Evolutionary conservation across 1,284 basidiomycete species (phyloP).

Genomic region (Ganoderma leucocontextum): DNA sequence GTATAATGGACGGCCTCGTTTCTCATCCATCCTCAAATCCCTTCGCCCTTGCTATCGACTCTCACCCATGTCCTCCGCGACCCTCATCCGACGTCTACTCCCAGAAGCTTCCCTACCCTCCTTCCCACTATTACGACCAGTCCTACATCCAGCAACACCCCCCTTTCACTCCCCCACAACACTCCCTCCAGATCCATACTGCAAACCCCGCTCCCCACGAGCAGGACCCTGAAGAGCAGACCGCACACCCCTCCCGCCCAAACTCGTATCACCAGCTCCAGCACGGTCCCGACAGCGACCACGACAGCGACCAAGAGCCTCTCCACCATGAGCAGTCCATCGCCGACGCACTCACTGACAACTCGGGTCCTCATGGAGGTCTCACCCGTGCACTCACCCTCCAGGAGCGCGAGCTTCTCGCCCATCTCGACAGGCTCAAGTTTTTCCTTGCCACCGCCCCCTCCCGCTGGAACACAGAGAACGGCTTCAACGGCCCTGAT

Average conservation of each 20-base stretch:
- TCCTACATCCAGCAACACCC: slow-evolving; percentile 15
- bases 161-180: slow-evolving; percentile 13
- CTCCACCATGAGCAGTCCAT: slow-evolving; percentile 32
- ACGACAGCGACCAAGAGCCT: slow-evolving; percentile 14
- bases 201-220: slow-evolving; percentile 35
- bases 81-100: slow-evolving; percentile 28
- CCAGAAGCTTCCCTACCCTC: slow-evolving; percentile 21
- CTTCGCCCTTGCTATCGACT: slow-evolving; percentile 31
- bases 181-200: slow-evolving; percentile 39
- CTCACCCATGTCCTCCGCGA: slow-evolving; percentile 21
- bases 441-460: slow-evolving; percentile 90
- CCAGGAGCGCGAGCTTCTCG: slow-evolving; percentile 72
- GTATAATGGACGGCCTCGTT: slow-evolving; percentile 42
- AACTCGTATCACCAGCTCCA: slow-evolving; percentile 14
- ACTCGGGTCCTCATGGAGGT: slow-evolving; percentile 47
- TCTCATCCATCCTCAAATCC: slow-evolving; percentile 35
- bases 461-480: slow-evolving; percentile 63
- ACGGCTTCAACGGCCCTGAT: slow-evolving; percentile 28
- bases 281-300: slow-evolving; percentile 17
- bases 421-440: slow-evolving; percentile 81
- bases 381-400: slow-evolving; percentile 64
- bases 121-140: slow-evolving; percentile 16
- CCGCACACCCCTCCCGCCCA: slow-evolving; percentile 42
- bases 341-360: slow-evolving; percentile 42
- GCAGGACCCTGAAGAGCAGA: slow-evolving; percentile 41